phyloP scores from a whole-genome alignment of 2,329 filamentous ascomycete genomes.

The Huntiella decipiens region DNA sequence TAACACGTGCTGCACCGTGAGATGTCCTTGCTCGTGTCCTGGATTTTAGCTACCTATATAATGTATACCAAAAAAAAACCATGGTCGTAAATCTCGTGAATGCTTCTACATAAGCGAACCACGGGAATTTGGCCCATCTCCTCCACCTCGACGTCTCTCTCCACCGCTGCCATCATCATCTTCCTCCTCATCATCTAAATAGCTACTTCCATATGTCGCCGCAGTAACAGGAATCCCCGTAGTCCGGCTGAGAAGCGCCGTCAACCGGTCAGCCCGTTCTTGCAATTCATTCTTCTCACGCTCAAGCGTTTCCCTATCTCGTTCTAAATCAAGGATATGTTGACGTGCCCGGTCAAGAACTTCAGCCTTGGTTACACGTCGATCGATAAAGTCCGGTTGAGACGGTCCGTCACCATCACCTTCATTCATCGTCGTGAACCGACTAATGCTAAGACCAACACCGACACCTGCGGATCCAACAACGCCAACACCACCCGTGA shows the following conservation, averaged over 20 bases:
- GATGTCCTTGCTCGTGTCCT: too few species aligned
- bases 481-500: neutral
- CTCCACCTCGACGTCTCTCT: too few species aligned
- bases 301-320: constrained; percentile 16
- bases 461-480: neutral
- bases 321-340: constrained; percentile 19
- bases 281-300: constrained; percentile 16
- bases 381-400: constrained; percentile 14
- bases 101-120: too few species aligned
- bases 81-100: too few species aligned
- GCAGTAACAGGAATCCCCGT: neutral
- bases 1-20: neutral
- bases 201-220: neutral
- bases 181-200: neutral
- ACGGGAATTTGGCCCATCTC: too few species aligned
- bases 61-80: too few species aligned
- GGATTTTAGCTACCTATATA: too few species aligned
- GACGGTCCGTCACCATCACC: constrained; percentile 8
- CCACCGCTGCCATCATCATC: neutral
- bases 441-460: constrained; percentile 6
- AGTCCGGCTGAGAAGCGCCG: constrained; percentile 4
- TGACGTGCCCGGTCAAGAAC: constrained; percentile 19
- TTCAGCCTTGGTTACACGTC: constrained; percentile 20
- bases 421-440: constrained; percentile 7
- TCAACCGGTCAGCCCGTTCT: constrained; percentile 5